Evolutionary conservation across 2,329 filamentous ascomycete species (phyloP).

Genomic region (Colletotrichum somersetense): DNA sequence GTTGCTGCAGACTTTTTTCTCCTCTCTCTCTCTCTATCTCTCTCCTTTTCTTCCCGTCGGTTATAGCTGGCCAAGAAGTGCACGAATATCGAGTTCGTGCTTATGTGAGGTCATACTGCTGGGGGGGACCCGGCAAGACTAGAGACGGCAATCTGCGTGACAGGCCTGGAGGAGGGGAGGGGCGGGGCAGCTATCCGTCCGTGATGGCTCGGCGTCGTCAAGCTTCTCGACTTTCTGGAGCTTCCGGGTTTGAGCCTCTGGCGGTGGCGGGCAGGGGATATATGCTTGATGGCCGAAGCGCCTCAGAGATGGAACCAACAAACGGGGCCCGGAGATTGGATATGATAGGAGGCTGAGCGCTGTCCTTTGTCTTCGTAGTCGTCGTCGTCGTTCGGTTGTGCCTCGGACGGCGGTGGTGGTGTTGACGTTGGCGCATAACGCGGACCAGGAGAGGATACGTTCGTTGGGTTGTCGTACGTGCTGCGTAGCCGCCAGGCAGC

Average conservation of each 20-base stretch:
- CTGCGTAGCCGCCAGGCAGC: conserved; percentile 37
- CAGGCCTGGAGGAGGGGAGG: conserved; percentile 12
- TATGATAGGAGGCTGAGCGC: neutral
- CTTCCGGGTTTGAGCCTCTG: conserved; percentile 1
- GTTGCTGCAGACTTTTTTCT: neutral
- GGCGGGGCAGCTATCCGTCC: conserved; percentile 27
- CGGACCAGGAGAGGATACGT: conserved; percentile 19
- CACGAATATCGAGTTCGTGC: conserved; percentile 17
- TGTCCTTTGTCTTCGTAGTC: neutral
- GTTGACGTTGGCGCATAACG: conserved; percentile 40
- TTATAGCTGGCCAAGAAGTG: conserved; percentile 22
- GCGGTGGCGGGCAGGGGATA: conserved; percentile 5
- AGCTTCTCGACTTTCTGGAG: conserved; percentile 1
- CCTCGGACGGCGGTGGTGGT: conserved; percentile 15
- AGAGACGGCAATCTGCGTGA: conserved; percentile 19
- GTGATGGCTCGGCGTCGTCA: conserved; percentile 10
- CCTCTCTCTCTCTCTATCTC: neutral
- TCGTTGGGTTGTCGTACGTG: conserved; percentile 30
- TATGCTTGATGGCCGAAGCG: conserved; percentile 37
- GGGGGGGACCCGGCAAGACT: conserved; percentile 25
- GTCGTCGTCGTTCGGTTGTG: conserved; percentile 8
- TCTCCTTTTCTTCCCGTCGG: neutral
- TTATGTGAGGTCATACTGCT: conserved; percentile 42
- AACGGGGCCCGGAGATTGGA: conserved; percentile 19
- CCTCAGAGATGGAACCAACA: conserved; percentile 16